phyloP scores from a whole-genome alignment of 441 rosid species.

The Croton laevigatus region DNA sequence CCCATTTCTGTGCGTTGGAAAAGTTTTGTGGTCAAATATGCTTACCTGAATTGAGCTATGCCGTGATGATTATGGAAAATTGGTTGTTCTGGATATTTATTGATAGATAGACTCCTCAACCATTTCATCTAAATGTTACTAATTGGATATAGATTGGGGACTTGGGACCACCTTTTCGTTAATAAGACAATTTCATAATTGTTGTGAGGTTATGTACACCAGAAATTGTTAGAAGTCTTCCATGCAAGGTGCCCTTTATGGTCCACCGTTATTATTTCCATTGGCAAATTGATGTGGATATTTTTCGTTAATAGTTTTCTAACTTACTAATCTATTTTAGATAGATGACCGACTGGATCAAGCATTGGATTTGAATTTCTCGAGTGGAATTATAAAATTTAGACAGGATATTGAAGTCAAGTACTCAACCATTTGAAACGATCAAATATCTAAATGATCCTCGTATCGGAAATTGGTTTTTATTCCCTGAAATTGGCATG shows the following conservation, averaged over 20 bases:
- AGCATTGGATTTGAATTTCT: too few species aligned
- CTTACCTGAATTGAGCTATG: background rate
- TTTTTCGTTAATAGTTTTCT: background rate
- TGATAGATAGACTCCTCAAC: slow-evolving; percentile 12
- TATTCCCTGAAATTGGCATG: too few species aligned
- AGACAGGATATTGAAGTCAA: too few species aligned
- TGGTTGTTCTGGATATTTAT: slow-evolving; percentile 13
- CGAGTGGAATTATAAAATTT: too few species aligned
- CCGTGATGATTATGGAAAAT: slow-evolving; percentile 6
- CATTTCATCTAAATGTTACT: slow-evolving; percentile 12
- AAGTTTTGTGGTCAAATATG: background rate
- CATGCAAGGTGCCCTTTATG: slow-evolving; percentile 9
- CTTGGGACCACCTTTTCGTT: slow-evolving; percentile 22
- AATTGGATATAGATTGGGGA: slow-evolving; percentile 2
- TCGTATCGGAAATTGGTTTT: too few species aligned
- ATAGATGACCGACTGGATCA: too few species aligned
- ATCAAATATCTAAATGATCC: too few species aligned
- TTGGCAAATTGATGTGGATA: background rate
- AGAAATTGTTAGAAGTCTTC: slow-evolving; percentile 14
- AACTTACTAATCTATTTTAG: too few species aligned
- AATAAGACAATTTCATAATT: slow-evolving; percentile 18
- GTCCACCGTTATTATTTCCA: slow-evolving; percentile 11
- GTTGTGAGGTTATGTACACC: slow-evolving; percentile 6
- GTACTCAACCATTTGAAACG: too few species aligned
- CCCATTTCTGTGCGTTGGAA: background rate